These are phyloP conservation scores for Neofusicoccum parvum DNA, from an alignment of 2,329 filamentous ascomycete genomes.

Conservation along the genomic window DNA sequence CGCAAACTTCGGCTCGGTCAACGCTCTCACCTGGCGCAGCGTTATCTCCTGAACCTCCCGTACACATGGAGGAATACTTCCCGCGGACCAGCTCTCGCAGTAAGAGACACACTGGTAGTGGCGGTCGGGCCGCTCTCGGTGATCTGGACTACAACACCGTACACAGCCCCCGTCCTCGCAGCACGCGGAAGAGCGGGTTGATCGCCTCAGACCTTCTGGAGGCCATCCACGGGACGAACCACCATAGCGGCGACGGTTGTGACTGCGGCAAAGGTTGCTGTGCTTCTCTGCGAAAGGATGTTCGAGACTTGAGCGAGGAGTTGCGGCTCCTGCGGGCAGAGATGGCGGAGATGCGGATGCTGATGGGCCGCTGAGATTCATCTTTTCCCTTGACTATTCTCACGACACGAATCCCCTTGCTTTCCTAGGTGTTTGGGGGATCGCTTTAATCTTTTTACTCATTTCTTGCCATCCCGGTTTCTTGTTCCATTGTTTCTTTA, in stretches of 20 bases:
- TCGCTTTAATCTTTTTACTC: neutral
- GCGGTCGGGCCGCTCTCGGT: neutral
- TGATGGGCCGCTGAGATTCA: conserved; percentile 2
- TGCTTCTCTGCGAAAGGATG: neutral
- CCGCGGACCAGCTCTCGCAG: conserved; percentile 1
- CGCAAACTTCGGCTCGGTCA: neutral
- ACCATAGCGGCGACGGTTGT: neutral
- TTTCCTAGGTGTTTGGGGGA: neutral
- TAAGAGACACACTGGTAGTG: neutral
- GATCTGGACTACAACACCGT: neutral
- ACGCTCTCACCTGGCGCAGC: neutral
- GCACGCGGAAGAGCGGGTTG: conserved; percentile 3
- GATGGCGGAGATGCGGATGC: conserved; percentile 9
- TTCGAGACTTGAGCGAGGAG: neutral
- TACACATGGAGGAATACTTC: conserved; percentile 6
- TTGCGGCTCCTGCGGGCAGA: conserved; percentile 5
- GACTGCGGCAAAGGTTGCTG: conserved; percentile 20
- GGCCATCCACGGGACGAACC: neutral
- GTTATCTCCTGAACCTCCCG: neutral
- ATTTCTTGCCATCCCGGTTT: neutral
- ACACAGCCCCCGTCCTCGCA: neutral
- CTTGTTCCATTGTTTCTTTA: neutral
- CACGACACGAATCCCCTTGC: neutral
- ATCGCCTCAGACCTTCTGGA: neutral
- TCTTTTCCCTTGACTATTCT: neutral